Evolutionary conservation across 1,139 yeast species (phyloP), one percentile per base, ranked within the genome.

Genomic region (Candida sanyaensis): DNA sequence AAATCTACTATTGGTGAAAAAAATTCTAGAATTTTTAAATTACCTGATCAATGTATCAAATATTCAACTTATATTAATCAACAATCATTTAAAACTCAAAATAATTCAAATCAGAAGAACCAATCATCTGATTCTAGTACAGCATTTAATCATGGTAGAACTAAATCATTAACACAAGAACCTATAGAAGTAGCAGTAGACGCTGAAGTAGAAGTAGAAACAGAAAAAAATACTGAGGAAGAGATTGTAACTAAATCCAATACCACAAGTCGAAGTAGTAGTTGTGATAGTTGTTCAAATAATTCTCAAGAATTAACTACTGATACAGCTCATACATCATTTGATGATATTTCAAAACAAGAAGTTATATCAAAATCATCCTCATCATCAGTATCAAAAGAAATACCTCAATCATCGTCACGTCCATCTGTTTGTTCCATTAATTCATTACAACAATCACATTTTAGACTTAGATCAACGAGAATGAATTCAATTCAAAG

Each of bases 61-160:
- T 55, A 55, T 30, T 55, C 56, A 5, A 43, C 55, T 2, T 56
- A 55, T 41, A 56, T 55, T 31, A 46, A 55, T 17, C 59, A 56
- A 43, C 37, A 24, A 3, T 17, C 21, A 17, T 17, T 17, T 17
- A 17, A 17, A 17, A 17, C 3, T 17, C 21, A 17, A 17, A 17
- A 17, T 1, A 46, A 61, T 9, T 47, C 50, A 9, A 66, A 67
- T 46, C 55, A 62, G 44, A 44, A 37, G 40, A 28, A 28, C 8
- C 10, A 17, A 17, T 17, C 21, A 17, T 17, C 21, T 17, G 21
- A 17, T 2, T 17, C 21, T 17, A 17, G 21, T 17, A 17, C 21
- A 17, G 3, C 3, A 17, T 17, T 17, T 17, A 17, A 17, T 17
- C 21, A 17, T 17, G 3, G 3, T 17, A 17, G 3, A 17, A 17